These are phyloP conservation scores for Neofusicoccum parvum DNA, from an alignment of 2,329 filamentous ascomycete species.

Conservation along the genomic window DNA sequence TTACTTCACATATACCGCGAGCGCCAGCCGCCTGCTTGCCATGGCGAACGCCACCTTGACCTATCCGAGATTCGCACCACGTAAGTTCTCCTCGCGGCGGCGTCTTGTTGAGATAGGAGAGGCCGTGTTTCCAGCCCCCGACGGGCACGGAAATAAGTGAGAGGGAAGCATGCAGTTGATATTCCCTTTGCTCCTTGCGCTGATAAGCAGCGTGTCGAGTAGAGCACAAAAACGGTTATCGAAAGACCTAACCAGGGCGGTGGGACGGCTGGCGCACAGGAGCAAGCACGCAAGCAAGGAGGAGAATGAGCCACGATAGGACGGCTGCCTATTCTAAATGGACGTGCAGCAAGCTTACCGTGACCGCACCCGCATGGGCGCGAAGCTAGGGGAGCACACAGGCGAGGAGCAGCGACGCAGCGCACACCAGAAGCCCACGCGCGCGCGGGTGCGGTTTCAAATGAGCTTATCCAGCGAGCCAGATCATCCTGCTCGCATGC, in stretches of 20 bases:
- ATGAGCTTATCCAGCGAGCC: slow-evolving; percentile 14
- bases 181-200: background rate
- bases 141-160: background rate
- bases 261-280: background rate
- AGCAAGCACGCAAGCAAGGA: slow-evolving; percentile 16
- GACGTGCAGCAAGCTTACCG: background rate
- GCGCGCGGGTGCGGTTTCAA: slow-evolving; percentile 1
- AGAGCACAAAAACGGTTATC: slow-evolving; percentile 12
- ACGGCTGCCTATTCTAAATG: background rate
- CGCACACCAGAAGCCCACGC: background rate
- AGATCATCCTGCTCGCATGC: slow-evolving; percentile 11
- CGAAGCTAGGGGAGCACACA: slow-evolving; percentile 10
- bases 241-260: background rate
- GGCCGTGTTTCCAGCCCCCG: background rate
- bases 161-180: background rate
- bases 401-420: background rate
- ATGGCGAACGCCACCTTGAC: slow-evolving; percentile 7
- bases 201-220: slow-evolving; percentile 3
- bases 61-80: slow-evolving; percentile 14
- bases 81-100: background rate
- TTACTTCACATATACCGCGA: background rate
- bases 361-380: slow-evolving; percentile 3
- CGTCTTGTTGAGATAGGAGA: slow-evolving; percentile 3
- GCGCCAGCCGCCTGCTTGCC: slow-evolving; percentile 6
- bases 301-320: slow-evolving; percentile 17